phyloP scores from a whole-genome alignment of 2,329 filamentous ascomycete species.

The Alternaria dauci region DNA sequence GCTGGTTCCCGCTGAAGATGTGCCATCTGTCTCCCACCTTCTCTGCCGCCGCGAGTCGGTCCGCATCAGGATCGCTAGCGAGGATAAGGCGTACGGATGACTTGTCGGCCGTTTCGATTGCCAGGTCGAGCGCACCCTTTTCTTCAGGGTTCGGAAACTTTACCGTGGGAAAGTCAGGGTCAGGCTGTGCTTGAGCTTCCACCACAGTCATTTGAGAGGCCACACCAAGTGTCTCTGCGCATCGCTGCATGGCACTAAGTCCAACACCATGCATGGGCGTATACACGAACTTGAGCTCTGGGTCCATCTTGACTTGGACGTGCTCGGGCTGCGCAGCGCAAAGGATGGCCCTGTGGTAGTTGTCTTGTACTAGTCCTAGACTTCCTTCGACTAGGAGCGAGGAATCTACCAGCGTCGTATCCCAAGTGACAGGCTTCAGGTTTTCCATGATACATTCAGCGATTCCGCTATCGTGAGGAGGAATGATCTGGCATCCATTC shows the following conservation, averaged over 20 bases:
- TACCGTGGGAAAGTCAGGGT: conserved; percentile 71
- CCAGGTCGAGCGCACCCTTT: conserved; percentile 67
- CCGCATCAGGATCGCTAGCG: conserved; percentile 71
- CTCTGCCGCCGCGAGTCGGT: conserved; percentile 69
- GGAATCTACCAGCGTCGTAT: conserved; percentile 54
- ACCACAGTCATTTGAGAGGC: conserved; percentile 59
- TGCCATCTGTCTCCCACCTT: conserved; percentile 66
- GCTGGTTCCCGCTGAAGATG: conserved; percentile 71
- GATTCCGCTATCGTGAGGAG: conserved; percentile 68
- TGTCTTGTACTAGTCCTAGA: conserved; percentile 52
- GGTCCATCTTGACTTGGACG: conserved; percentile 26
- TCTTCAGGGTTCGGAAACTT: conserved; percentile 73
- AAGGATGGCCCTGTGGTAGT: conserved; percentile 56
- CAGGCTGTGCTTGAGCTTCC: conserved; percentile 62
- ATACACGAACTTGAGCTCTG: conserved; percentile 59
- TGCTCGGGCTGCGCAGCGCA: conserved; percentile 49
- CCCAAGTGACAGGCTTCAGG: conserved; percentile 61
- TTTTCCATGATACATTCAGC: conserved; percentile 65
- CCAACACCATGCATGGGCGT: conserved; percentile 67
- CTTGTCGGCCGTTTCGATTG: conserved; percentile 63
- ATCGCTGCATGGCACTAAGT: conserved; percentile 57
- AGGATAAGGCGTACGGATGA: conserved; percentile 62
- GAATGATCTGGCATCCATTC: conserved; percentile 72
- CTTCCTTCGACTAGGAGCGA: conserved; percentile 54
- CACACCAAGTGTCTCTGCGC: conserved; percentile 51